These are phyloP conservation scores for Plectosphaerella plurivora DNA, from an alignment of 2,329 filamentous ascomycete species.

Conservation along the genomic window DNA sequence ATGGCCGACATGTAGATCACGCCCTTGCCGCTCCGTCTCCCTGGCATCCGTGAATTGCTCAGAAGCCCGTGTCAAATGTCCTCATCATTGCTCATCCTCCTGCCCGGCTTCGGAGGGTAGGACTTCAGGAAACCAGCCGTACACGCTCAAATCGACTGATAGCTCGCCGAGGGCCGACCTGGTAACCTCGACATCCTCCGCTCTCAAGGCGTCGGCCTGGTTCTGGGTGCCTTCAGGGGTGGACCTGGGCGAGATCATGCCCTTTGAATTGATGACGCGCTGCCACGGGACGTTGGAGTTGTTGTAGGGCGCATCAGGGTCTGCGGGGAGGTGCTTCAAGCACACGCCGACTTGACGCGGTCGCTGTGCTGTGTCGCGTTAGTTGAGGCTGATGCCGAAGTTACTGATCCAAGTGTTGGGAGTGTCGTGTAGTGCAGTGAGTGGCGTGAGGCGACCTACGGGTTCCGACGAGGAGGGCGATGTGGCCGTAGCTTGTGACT, in stretches of 20 bases:
- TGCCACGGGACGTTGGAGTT: slow-evolving; percentile 87
- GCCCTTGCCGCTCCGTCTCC: no score
- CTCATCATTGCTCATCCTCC: slow-evolving; percentile 3
- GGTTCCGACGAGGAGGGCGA: slow-evolving; percentile 66
- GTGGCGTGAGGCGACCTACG: slow-evolving; percentile 44
- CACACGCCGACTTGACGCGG: slow-evolving; percentile 85
- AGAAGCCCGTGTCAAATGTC: no score
- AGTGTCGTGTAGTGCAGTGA: no score
- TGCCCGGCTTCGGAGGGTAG: slow-evolving; percentile 40
- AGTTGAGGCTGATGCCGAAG: not conserved
- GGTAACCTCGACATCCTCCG: slow-evolving; percentile 49
- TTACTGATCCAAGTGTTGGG: no score
- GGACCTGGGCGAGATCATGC: slow-evolving; percentile 65
- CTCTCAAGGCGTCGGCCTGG: slow-evolving; percentile 44
- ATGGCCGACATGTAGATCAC: no score
- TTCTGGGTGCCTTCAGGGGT: slow-evolving; percentile 42
- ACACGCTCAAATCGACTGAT: slow-evolving; percentile 43
- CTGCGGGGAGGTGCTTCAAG: slow-evolving; percentile 74
- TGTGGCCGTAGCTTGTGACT: slow-evolving; percentile 85
- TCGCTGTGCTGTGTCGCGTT: slow-evolving; percentile 52
- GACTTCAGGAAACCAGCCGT: slow-evolving; percentile 51
- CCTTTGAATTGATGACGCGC: slow-evolving; percentile 83
- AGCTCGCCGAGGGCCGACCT: slow-evolving; percentile 45
- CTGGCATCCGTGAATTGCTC: no score
- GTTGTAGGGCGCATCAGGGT: slow-evolving; percentile 56